phyloP scores from a whole-genome alignment of 2,329 filamentous ascomycete species.

The Gnomoniopsis sp. region DNA sequence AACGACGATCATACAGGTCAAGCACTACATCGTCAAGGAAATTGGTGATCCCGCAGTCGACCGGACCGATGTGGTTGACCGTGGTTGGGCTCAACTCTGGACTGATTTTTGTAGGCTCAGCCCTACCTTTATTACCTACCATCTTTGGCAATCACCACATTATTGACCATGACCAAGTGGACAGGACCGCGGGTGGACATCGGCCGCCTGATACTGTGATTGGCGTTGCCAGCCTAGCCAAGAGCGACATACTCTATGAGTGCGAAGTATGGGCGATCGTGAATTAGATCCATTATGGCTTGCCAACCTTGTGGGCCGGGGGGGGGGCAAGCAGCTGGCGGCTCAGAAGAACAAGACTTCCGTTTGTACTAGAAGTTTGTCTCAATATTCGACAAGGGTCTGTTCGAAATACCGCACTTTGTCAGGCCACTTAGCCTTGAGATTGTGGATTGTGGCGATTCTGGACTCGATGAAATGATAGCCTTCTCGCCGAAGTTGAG shows the following conservation, averaged over 20 bases:
- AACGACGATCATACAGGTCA: slow-evolving; percentile 2
- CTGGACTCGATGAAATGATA: too few species aligned
- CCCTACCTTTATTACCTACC: too few species aligned
- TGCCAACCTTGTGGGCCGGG: too few species aligned
- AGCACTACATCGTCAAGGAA: slow-evolving; percentile 14
- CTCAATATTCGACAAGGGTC: too few species aligned
- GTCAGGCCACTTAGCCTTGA: too few species aligned
- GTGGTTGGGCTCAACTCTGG: slow-evolving; percentile 11
- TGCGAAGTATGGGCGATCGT: slow-evolving; percentile 14
- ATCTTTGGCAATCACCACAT: neutral
- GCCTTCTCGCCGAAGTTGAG: too few species aligned
- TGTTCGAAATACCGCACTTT: too few species aligned
- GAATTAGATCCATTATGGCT: too few species aligned
- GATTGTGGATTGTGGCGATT: too few species aligned
- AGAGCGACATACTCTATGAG: slow-evolving; percentile 8
- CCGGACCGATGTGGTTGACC: slow-evolving; percentile 9
- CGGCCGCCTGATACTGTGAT: slow-evolving; percentile 12
- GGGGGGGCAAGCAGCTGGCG: too few species aligned
- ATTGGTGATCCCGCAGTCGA: slow-evolving; percentile 8
- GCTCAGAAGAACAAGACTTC: too few species aligned
- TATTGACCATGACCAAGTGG: neutral
- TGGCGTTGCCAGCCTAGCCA: slow-evolving; percentile 9
- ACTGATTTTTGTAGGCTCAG: slow-evolving; percentile 4
- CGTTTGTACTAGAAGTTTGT: too few species aligned
- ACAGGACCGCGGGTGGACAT: slow-evolving; percentile 8